phyloP scores from a whole-genome alignment of 805 yeast species.

The Hanseniaspora lindneri region DNA sequence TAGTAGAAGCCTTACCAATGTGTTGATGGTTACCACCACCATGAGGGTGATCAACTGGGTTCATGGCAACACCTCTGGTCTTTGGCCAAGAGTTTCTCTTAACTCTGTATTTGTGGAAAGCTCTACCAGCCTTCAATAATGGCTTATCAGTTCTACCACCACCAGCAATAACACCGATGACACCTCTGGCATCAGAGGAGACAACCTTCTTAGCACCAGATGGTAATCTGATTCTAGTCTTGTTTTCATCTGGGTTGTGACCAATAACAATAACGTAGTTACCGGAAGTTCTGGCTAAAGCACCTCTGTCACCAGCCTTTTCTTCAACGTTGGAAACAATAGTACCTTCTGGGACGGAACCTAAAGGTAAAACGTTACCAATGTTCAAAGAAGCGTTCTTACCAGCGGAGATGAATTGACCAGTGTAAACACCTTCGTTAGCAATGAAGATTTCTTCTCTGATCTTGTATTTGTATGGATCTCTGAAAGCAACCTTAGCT shows the following conservation, averaged over 20 bases:
- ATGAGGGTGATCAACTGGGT: slow-evolving; percentile 99
- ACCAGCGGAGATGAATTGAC: slow-evolving; percentile 98
- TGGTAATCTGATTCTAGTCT: slow-evolving; percentile 98
- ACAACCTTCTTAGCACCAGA: slow-evolving; percentile 97
- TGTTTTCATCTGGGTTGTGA: slow-evolving; percentile 98
- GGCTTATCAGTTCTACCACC: slow-evolving; percentile 99
- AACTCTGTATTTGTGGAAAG: slow-evolving; percentile 98
- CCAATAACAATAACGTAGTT: slow-evolving; percentile 98
- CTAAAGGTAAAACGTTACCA: slow-evolving; percentile 95
- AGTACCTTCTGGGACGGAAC: slow-evolving; percentile 98
- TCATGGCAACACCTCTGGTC: slow-evolving; percentile 99
- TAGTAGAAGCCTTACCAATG: slow-evolving; percentile 99
- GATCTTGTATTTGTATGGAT: slow-evolving; percentile 96
- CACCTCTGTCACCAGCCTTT: slow-evolving; percentile 99
- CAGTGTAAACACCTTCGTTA: slow-evolving; percentile 99
- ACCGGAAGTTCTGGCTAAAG: slow-evolving; percentile 98
- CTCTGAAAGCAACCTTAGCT: slow-evolving; percentile 98
- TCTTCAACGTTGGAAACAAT: slow-evolving; percentile 96
- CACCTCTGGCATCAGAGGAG: slow-evolving; percentile 96
- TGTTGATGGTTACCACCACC: slow-evolving; percentile 99
- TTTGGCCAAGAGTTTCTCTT: slow-evolving; percentile 99
- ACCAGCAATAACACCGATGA: slow-evolving; percentile 98
- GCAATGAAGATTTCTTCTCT: slow-evolving; percentile 98
- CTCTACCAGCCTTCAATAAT: slow-evolving; percentile 99
- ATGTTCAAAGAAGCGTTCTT: slow-evolving; percentile 92